These are phyloP conservation scores for Wallacemonas sp. DNA, from an alignment of 208 protist species.

Conservation along the genomic window DNA sequence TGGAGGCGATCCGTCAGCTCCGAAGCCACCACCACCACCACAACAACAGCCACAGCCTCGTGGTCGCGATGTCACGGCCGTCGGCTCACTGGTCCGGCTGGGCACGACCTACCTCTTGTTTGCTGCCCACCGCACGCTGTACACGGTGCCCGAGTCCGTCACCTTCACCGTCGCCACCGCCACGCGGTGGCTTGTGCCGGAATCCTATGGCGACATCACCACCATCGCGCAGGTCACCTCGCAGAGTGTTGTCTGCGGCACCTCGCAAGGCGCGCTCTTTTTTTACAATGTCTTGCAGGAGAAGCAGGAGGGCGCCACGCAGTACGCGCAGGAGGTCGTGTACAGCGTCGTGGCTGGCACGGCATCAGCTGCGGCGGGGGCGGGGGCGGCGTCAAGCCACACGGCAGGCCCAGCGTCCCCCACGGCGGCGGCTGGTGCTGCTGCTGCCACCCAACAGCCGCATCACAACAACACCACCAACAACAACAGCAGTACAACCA, in stretches of 20 bases:
- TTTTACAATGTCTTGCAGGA: slow-evolving; percentile 81
- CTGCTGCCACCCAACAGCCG: too few species aligned
- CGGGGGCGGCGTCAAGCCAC: too few species aligned
- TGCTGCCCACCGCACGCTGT: slow-evolving; percentile 41
- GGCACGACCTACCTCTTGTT: slow-evolving; percentile 72
- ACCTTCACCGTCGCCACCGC: slow-evolving; percentile 66
- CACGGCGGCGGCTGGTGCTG: too few species aligned
- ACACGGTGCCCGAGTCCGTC: slow-evolving; percentile 55
- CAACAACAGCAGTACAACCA: too few species aligned
- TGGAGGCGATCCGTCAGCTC: too few species aligned
- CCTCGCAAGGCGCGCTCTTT: slow-evolving; percentile 64
- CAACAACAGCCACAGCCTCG: neutral
- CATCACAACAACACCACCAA: too few species aligned
- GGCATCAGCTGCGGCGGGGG: too few species aligned
- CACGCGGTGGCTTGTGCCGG: slow-evolving; percentile 49
- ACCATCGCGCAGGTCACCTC: slow-evolving; percentile 46
- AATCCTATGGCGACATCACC: slow-evolving; percentile 51
- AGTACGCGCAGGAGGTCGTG: slow-evolving; percentile 54
- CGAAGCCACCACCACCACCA: slow-evolving; percentile 4
- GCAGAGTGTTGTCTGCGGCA: slow-evolving; percentile 73
- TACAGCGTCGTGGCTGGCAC: slow-evolving; percentile 3
- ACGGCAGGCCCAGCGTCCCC: too few species aligned
- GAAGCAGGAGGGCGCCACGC: slow-evolving; percentile 65
- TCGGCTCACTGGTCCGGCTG: slow-evolving; percentile 67
- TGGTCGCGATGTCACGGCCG: slow-evolving; percentile 52